Evolutionary conservation across 345 rosid genomes (phyloP), one percentile per base, ranked within the genome.

Genomic region (Lepidium africanum): DNA sequence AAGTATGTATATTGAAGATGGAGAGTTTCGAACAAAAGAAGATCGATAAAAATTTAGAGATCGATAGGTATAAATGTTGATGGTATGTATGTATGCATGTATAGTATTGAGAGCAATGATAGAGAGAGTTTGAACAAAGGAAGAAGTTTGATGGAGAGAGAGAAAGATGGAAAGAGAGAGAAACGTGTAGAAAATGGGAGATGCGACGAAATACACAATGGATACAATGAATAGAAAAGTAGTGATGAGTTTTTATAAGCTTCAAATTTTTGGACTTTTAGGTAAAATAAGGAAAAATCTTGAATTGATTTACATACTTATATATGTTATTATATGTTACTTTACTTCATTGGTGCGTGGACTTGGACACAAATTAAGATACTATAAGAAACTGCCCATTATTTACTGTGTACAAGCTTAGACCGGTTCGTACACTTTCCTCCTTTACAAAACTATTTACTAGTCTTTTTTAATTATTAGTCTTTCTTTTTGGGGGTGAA

Each of bases 201-300:
- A 37, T 52, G 69, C 49, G 11, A 54, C 33, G 21, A 39, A 46
- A 69, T 69, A 69, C 70, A 69, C 70, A 35, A 47, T 48, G 70
- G 74, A 62, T 75, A 62, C 55, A 19, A 43, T 3, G 63, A 3
- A 48, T 10, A 70, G 39, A 25, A 21, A 55, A 35, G 56, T 41
- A 41, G 60, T 45, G 73, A 67, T 59, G 73, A 61, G 47, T 75
- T 68, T 75, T 68, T 75, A 75, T 75, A 75, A 61, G 74, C 70
- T 69, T 43, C 59, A 65, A 38, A n/a, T 5, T 33, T n/a, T 17
- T 40, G 10, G 56, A 36, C 47, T 12, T 30, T 52, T 13, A 15
- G 50, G 55, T 48, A 27, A 61, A 47, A 15, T 14, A 25, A 10
- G 2, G 7, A 58, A 72, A 48, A 48, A 0, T 41, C 16, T 23